phyloP scores from a whole-genome alignment of 1,284 basidiomycete genomes.

The Singerocomus rubriflavus region DNA sequence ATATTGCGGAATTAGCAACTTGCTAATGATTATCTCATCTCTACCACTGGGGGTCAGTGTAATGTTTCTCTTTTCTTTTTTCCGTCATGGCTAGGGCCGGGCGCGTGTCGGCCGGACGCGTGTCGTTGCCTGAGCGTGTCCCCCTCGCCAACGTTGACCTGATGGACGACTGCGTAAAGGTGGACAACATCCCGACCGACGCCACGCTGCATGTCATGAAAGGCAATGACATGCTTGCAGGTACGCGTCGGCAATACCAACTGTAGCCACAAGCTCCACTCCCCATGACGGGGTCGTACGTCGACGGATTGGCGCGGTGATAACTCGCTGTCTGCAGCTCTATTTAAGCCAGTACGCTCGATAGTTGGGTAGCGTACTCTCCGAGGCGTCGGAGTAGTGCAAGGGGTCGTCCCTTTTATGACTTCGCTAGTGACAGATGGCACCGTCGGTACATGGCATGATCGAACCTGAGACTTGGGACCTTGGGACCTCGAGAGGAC shows the following conservation, averaged over 20 bases:
- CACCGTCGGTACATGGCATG: too few species aligned
- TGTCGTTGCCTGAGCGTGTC: neutral
- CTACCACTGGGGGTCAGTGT: constrained; percentile 1
- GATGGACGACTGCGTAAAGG: neutral
- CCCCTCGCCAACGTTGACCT: neutral
- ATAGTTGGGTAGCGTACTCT: too few species aligned
- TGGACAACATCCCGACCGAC: too few species aligned
- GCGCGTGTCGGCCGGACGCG: neutral
- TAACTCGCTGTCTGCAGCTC: too few species aligned
- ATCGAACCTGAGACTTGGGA: too few species aligned
- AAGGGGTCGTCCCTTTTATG: too few species aligned
- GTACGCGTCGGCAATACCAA: constrained; percentile 13
- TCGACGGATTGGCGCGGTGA: neutral
- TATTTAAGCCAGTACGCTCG: too few species aligned
- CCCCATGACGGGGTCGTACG: neutral
- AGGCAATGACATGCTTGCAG: neutral
- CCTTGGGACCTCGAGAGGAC: too few species aligned
- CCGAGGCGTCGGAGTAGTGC: too few species aligned
- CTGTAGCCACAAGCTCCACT: neutral
- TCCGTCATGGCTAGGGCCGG: neutral
- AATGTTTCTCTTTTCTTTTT: neutral
- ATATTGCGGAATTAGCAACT: constrained; percentile 12
- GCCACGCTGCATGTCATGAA: neutral
- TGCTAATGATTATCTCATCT: constrained; percentile 18
- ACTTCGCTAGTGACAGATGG: too few species aligned